Evolutionary conservation across 371 early-diverging fungal species (phyloP).

Genomic region (Haplosporangium sp.): DNA sequence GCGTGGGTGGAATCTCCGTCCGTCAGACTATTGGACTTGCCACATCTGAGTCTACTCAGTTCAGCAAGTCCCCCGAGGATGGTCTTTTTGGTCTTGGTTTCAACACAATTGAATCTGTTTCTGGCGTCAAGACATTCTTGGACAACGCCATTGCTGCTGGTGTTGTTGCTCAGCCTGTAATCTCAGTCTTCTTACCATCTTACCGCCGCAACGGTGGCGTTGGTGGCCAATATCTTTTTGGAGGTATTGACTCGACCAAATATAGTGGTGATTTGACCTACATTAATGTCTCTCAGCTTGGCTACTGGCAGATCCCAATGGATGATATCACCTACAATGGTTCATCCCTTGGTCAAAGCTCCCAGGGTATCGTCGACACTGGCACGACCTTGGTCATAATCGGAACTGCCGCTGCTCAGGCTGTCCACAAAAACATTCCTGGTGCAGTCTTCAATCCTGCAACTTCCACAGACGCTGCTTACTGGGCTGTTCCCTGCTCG

Average conservation of each 20-base stretch:
- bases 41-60: conserved; percentile 41
- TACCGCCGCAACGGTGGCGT: conserved; percentile 14
- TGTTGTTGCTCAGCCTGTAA: conserved; percentile 49
- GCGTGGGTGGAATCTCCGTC: conserved; percentile 55
- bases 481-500: conserved; percentile 32
- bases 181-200: conserved; percentile 56
- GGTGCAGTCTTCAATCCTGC: conserved; percentile 16
- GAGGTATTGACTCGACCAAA: conserved; percentile 64
- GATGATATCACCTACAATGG: conserved; percentile 11
- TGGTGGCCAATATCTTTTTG: conserved; percentile 68
- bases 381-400: conserved; percentile 31
- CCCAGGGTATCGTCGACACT: conserved; percentile 30
- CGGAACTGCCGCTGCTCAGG: conserved; percentile 12
- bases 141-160: conserved; percentile 56
- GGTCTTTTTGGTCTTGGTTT: conserved; percentile 61
- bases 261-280: conserved; percentile 66
- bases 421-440: conserved; percentile 24
- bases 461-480: background rate
- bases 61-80: conserved; percentile 44
- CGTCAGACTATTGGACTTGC: conserved; percentile 60
- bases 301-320: conserved; percentile 43
- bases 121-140: conserved; percentile 57
- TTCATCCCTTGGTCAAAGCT: conserved; percentile 5
- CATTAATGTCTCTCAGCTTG: conserved; percentile 75
- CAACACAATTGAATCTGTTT: conserved; percentile 3